Percentiles rank a stretch among this genome's conserved stretches.
Evolutionary conservation across 2,329 filamentous ascomycete genomes (phyloP).

Genomic region (Apiospora rasikravindrae): DNA sequence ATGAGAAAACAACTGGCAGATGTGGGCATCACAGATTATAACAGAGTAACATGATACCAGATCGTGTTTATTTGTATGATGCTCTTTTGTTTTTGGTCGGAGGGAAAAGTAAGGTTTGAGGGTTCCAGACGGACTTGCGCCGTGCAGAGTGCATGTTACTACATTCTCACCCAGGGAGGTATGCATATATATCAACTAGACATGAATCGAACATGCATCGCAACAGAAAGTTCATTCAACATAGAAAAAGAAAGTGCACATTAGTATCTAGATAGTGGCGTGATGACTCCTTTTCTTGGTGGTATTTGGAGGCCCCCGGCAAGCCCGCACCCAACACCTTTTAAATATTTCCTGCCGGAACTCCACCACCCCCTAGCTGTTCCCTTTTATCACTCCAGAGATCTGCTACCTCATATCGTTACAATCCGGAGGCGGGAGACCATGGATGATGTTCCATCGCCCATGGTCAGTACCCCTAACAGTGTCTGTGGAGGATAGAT

Average conservation of each 20-base stretch:
- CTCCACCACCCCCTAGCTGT: constrained; percentile 1
- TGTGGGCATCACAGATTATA: not conserved
- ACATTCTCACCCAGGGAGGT: not conserved
- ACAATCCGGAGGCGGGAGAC: not conserved
- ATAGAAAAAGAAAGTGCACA: constrained; percentile 13
- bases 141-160: not conserved
- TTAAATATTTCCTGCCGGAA: constrained; percentile 9
- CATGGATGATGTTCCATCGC: not conserved
- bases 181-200: not conserved
- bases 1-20: not conserved
- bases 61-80: not conserved
- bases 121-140: not conserved
- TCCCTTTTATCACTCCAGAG: constrained; percentile 5
- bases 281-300: constrained; percentile 10
- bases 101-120: not conserved
- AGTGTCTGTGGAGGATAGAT: not conserved
- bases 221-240: not conserved
- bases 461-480: not conserved
- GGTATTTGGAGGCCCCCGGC: not conserved
- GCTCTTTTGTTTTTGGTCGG: not conserved
- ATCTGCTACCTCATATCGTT: constrained; percentile 7
- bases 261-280: constrained; percentile 14
- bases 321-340: constrained; percentile 6
- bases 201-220: not conserved
- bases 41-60: not conserved